phyloP scores from a whole-genome alignment of 2,329 filamentous ascomycete species.

The Phoma sp. region DNA sequence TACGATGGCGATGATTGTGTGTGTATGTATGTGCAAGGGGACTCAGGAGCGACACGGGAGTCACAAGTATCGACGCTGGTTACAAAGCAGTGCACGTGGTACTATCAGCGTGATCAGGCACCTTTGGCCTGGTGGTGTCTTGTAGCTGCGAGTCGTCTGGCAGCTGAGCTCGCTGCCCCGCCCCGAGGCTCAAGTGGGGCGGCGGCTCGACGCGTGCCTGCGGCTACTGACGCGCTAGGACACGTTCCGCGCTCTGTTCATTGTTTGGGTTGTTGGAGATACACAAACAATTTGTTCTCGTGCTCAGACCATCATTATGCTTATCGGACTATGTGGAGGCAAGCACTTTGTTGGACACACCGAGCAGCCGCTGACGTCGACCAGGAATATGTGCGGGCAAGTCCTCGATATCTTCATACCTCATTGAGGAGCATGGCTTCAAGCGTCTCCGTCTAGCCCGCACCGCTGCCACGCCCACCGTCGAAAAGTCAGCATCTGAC shows the following conservation, averaged over 20 bases:
- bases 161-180: constrained; percentile 9
- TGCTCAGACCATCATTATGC: constrained; percentile 57
- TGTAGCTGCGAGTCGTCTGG: constrained; percentile 5
- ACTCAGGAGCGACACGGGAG: constrained; percentile 19
- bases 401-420: constrained; percentile 84
- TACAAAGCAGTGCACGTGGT: constrained; percentile 29
- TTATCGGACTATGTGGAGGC: constrained; percentile 72
- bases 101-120: constrained; percentile 17
- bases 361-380: constrained; percentile 20
- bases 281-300: neutral
- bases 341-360: constrained; percentile 17
- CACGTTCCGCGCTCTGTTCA: neutral
- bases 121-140: constrained; percentile 25
- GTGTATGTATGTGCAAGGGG: neutral
- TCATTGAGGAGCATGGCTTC: constrained; percentile 85
- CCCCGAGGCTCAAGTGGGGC: constrained; percentile 16
- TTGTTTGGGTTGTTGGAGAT: neutral
- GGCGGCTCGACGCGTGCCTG: constrained; percentile 34
- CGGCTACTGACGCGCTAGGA: constrained; percentile 23
- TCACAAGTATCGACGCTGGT: constrained; percentile 22
- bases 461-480: constrained; percentile 44
- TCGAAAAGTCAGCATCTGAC: constrained; percentile 50
- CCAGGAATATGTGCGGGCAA: constrained; percentile 93
- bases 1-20: neutral
- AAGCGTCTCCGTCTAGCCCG: constrained; percentile 69